Evolutionary conservation across 2,329 filamentous ascomycete species (phyloP).

Genomic region (Venturia asperata): DNA sequence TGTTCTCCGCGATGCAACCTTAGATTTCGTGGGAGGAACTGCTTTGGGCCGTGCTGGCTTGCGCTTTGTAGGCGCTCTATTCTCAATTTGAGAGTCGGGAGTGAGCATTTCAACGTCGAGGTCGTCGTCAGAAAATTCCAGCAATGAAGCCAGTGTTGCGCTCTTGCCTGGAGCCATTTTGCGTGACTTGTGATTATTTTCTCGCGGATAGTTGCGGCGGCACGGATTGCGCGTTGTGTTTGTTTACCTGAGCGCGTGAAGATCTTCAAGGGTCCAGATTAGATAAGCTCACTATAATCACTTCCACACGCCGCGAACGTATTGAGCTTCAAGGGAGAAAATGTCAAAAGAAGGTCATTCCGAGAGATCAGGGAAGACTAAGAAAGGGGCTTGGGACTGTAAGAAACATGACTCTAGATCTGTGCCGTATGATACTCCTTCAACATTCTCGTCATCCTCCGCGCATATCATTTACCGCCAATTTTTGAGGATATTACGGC

Average conservation of each 20-base stretch:
- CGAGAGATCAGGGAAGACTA: no score
- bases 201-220: not conserved
- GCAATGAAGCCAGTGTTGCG: slow-evolving; percentile 33
- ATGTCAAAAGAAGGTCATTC: no score
- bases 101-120: slow-evolving; percentile 34
- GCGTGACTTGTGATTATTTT: not conserved
- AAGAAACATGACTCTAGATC: no score
- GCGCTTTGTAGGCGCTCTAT: slow-evolving; percentile 23
- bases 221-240: not conserved
- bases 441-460: no score
- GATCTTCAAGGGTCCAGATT: not conserved
- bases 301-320: no score
- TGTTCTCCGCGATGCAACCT: slow-evolving; percentile 31
- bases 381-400: no score
- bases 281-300: not conserved
- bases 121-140: slow-evolving; percentile 39
- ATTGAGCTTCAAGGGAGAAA: no score
- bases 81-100: slow-evolving; percentile 37
- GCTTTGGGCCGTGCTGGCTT: slow-evolving; percentile 21
- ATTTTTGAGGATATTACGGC: no score
- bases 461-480: no score
- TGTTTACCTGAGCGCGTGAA: slow-evolving; percentile 5
- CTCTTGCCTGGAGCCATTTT: slow-evolving; percentile 14
- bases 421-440: no score
- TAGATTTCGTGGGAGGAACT: slow-evolving; percentile 29